Conservation (phyloP, 306 rosid genomes). For the Lathyrus aphaca region DNA sequence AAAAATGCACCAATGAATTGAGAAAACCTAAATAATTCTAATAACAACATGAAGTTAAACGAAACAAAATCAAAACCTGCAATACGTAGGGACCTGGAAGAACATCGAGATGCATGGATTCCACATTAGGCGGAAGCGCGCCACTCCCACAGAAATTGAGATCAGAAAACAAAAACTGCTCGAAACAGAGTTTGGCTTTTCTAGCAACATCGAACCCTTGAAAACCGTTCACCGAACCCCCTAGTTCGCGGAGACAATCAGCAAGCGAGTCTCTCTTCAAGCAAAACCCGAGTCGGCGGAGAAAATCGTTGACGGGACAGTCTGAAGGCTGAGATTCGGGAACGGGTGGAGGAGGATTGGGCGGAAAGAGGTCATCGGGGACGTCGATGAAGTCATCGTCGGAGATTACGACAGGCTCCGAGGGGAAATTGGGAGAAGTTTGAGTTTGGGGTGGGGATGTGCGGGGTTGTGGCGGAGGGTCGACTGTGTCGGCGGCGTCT, state of each 20-base stretch:
- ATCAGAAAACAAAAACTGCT: conserved; percentile 70
- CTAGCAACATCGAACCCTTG: conserved; percentile 49
- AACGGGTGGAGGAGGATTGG: conserved; percentile 44
- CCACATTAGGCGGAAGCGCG: conserved; percentile 67
- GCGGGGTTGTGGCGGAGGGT: conserved; percentile 34
- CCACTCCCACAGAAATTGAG: conserved; percentile 70
- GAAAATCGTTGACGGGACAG: conserved; percentile 62
- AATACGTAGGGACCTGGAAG: conserved; percentile 84
- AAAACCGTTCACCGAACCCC: conserved; percentile 49
- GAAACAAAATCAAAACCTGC: conserved; percentile 53
- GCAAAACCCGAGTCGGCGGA: conserved; percentile 58
- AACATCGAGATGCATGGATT: conserved; percentile 67
- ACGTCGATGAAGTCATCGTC: conserved; percentile 70
- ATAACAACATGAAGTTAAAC: conserved; percentile 1
- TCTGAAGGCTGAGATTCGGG: conserved; percentile 27
- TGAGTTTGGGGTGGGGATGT: conserved; percentile 22
- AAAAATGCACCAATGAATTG: background rate
- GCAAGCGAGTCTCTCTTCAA: conserved; percentile 66
- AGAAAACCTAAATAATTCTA: background rate
- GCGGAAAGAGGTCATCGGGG: conserved; percentile 57
- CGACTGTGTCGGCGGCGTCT: conserved; percentile 18
- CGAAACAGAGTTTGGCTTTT: conserved; percentile 75
- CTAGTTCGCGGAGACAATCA: conserved; percentile 55
- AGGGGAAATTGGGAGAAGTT: conserved; percentile 32
- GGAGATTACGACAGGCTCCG: conserved; percentile 58